These are phyloP conservation scores for Trichoderma gamsii DNA, from an alignment of 495 filamentous ascomycete species.

Conservation along the genomic window DNA sequence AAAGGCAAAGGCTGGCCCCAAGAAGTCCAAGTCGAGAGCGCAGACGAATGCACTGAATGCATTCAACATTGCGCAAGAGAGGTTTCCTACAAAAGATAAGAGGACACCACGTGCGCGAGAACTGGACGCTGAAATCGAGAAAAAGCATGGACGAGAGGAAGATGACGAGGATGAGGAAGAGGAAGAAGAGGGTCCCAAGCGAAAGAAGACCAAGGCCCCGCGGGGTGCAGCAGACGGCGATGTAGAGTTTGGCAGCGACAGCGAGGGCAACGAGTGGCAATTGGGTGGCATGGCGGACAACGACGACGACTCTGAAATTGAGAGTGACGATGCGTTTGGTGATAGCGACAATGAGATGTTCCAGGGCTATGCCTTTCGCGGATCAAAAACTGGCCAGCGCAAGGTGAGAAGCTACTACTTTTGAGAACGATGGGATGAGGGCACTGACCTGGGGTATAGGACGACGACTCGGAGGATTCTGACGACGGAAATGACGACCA, in stretches of 20 bases:
- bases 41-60: conserved; percentile 67
- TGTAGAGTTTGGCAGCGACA: conserved; percentile 65
- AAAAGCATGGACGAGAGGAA: conserved; percentile 38
- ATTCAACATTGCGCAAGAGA: conserved; percentile 70
- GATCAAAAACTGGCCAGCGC: conserved; percentile 41
- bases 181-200: conserved; percentile 45
- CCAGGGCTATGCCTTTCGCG: conserved; percentile 66
- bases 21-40: conserved; percentile 38
- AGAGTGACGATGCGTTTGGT: conserved; percentile 91
- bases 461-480: conserved; percentile 52
- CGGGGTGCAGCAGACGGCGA: conserved; percentile 41
- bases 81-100: conserved; percentile 35
- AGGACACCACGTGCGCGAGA: conserved; percentile 40
- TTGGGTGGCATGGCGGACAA: conserved; percentile 62
- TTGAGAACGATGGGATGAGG: conserved; percentile 26
- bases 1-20: conserved; percentile 39
- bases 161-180: conserved; percentile 52
- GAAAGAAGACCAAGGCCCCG: conserved; percentile 39
- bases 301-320: conserved; percentile 77
- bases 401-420: conserved; percentile 27
- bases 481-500: conserved; percentile 40
- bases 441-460: conserved; percentile 42
- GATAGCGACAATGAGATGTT: conserved; percentile 81
- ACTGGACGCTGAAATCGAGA: conserved; percentile 33
- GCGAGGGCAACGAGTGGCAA: conserved; percentile 84